Evolutionary conservation across 2,329 filamentous ascomycete species (phyloP).

Genomic region (Sporothrix curviconia): DNA sequence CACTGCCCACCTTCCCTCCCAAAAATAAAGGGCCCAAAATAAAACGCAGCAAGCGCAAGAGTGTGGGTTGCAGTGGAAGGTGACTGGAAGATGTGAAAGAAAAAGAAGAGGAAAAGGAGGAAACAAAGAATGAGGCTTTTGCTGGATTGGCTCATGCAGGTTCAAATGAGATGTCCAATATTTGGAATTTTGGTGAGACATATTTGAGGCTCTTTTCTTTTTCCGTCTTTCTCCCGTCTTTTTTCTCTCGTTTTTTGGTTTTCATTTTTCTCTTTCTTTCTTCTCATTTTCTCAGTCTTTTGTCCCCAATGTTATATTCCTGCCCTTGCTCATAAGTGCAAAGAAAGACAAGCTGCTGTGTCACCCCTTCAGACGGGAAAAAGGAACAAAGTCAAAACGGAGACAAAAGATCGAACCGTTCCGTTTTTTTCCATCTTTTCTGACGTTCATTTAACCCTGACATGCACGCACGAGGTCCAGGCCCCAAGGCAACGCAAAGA

Average conservation of each 20-base stretch:
- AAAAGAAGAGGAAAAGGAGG: not conserved
- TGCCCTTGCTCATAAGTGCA: no score
- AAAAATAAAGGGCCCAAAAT: conserved; percentile 5
- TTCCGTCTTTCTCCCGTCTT: not conserved
- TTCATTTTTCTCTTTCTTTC: not conserved
- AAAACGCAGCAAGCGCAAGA: not conserved
- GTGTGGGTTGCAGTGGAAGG: conserved; percentile 5
- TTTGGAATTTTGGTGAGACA: not conserved
- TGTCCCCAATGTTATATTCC: not conserved
- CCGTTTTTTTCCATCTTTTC: not conserved
- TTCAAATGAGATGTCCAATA: conserved; percentile 10
- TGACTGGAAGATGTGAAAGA: not conserved
- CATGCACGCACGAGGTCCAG: not conserved
- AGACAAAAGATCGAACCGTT: not conserved
- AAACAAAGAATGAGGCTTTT: not conserved
- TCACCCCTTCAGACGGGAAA: no score
- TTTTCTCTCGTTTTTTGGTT: not conserved
- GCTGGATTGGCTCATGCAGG: not conserved
- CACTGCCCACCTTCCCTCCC: not conserved
- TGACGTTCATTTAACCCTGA: not conserved
- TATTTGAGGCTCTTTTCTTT: not conserved
- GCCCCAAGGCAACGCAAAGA: not conserved
- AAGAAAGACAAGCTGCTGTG: no score
- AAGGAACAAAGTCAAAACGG: not conserved
- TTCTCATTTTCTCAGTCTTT: not conserved